phyloP scores from a whole-genome alignment of 1,139 yeast species.

The Pichia sp. region DNA sequence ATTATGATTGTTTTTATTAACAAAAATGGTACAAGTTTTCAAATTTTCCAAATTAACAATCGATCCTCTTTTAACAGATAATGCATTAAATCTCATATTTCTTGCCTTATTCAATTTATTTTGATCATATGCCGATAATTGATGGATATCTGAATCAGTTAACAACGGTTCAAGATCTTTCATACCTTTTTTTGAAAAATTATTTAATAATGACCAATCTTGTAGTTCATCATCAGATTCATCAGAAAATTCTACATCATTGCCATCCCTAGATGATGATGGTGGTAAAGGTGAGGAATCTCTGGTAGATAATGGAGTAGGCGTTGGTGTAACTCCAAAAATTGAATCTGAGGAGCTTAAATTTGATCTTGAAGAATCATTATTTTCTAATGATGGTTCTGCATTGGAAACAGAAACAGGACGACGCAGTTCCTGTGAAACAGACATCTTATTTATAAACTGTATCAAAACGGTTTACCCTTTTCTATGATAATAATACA shows the following conservation, averaged over 20 bases:
- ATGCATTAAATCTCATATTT: slow-evolving; percentile 67
- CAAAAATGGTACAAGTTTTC: slow-evolving; percentile 40
- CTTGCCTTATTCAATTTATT: slow-evolving; percentile 49
- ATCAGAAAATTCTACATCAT: slow-evolving; percentile 13
- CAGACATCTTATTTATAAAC: no score
- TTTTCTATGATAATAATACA: no score
- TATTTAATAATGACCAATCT: slow-evolving; percentile 55
- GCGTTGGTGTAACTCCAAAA: no score
- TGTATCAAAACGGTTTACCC: no score
- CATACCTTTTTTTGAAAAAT: slow-evolving; percentile 51
- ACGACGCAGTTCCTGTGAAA: no score
- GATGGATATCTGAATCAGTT: slow-evolving; percentile 26
- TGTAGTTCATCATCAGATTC: slow-evolving; percentile 59
- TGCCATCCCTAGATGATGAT: slow-evolving; percentile 6
- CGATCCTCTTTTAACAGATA: slow-evolving; percentile 49
- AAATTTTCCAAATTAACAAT: slow-evolving; percentile 26
- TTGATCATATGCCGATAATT: slow-evolving; percentile 60
- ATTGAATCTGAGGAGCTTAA: neutral
- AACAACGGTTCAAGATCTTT: slow-evolving; percentile 71
- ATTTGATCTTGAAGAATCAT: no score
- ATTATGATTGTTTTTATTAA: slow-evolving; percentile 29
- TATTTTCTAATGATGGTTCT: no score
- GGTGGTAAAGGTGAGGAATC: slow-evolving; percentile 5
- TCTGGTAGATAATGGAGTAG: slow-evolving; percentile 3
- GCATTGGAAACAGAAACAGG: no score